These are phyloP conservation scores for Syncephalastrum sp. DNA, from an alignment of 371 early-diverging fungal species.

Conservation along the genomic window DNA sequence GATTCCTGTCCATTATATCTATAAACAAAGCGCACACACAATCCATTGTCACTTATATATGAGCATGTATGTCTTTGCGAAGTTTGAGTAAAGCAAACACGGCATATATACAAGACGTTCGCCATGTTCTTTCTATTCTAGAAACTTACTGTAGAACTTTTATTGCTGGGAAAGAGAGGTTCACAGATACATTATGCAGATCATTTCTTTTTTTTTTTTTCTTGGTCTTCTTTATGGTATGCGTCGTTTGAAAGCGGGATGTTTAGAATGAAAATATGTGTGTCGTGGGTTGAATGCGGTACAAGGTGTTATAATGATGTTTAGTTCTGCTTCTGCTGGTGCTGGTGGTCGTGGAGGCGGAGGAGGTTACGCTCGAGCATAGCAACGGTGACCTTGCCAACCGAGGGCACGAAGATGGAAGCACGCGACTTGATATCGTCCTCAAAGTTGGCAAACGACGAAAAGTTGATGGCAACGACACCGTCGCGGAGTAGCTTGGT, in stretches of 20 bases:
- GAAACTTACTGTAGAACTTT: too few species aligned
- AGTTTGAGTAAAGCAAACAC: too few species aligned
- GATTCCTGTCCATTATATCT: too few species aligned
- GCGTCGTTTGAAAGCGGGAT: too few species aligned
- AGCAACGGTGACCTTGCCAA: conserved; percentile 97
- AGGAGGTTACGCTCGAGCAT: conserved; percentile 96
- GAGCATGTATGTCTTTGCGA: too few species aligned
- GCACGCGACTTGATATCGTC: conserved; percentile 84
- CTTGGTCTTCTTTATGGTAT: too few species aligned
- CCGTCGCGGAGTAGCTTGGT: conserved; percentile 89
- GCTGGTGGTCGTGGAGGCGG: conserved; percentile 76
- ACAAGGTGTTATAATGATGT: too few species aligned
- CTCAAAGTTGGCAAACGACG: conserved; percentile 89
- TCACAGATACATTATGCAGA: background rate
- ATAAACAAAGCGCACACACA: conserved; percentile 4
- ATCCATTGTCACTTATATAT: too few species aligned
- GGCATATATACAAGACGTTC: too few species aligned
- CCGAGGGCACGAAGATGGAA: conserved; percentile 90
- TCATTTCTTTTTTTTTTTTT: conserved; percentile 9
- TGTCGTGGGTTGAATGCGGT: too few species aligned
- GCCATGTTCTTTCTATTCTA: too few species aligned
- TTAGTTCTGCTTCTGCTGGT: conserved; percentile 3
- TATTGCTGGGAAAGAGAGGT: background rate
- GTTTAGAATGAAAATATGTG: too few species aligned
- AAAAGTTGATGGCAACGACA: conserved; percentile 95